Conservation (phyloP, 495 filamentous ascomycete species). For the Hyphodiscus hymeniophilus region DNA sequence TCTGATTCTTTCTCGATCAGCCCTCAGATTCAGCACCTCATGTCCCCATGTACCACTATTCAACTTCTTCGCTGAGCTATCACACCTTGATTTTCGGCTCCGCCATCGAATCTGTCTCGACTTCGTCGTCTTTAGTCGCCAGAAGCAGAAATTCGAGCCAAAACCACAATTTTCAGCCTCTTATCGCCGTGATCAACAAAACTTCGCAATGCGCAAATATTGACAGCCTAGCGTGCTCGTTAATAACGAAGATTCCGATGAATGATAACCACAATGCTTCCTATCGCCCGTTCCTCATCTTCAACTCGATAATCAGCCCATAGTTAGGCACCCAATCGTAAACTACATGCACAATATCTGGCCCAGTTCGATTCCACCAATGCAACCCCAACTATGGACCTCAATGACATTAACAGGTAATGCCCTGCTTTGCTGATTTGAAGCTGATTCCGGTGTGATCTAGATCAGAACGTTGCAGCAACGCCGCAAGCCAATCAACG, state of each 20-base stretch:
- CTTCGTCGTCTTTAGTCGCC: conserved; percentile 22
- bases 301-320: background rate
- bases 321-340: conserved; percentile 4
- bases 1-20: conserved; percentile 18
- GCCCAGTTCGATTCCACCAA: background rate
- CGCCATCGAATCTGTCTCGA: conserved; percentile 18
- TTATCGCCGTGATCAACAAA: conserved; percentile 8
- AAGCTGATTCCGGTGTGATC: no score
- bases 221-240: conserved; percentile 9
- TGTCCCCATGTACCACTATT: conserved; percentile 25
- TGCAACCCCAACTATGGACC: background rate
- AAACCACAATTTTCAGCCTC: conserved; percentile 5
- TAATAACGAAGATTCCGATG: background rate
- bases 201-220: conserved; percentile 4
- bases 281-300: conserved; percentile 1
- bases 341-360: background rate
- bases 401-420: conserved; percentile 4
- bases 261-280: background rate
- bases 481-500: no score
- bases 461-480: no score
- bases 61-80: conserved; percentile 20
- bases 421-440: background rate
- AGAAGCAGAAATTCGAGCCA: conserved; percentile 16
- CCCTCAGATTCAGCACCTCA: conserved; percentile 24
- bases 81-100: conserved; percentile 12